Evolutionary conservation across 2,329 filamentous ascomycete genomes (phyloP).

Genomic region (Penicillium vulpinum): DNA sequence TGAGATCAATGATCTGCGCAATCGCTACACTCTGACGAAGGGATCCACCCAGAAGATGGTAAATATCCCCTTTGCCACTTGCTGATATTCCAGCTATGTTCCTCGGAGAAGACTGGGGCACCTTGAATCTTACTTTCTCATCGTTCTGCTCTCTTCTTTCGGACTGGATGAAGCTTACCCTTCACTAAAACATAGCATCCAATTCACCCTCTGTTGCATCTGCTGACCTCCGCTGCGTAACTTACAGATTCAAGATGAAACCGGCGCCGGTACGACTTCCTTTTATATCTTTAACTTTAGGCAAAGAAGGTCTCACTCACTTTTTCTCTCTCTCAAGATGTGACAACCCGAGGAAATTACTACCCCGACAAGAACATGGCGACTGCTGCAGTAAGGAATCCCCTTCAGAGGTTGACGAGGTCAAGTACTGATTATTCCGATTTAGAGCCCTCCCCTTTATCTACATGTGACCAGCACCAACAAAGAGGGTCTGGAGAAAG

Average conservation of each 20-base stretch:
- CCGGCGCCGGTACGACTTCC: conserved; percentile 93
- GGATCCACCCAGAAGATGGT: conserved; percentile 99
- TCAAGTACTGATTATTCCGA: background rate
- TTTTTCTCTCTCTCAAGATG: conserved; percentile 69
- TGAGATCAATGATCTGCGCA: conserved; percentile 96
- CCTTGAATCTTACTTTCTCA: conserved; percentile 33
- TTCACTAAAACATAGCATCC: conserved; percentile 60
- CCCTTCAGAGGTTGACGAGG: background rate
- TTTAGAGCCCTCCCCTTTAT: conserved; percentile 85
- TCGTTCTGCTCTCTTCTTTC: conserved; percentile 39
- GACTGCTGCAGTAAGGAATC: conserved; percentile 73
- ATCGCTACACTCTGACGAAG: conserved; percentile 95
- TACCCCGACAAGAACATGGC: conserved; percentile 98
- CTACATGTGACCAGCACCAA: conserved; percentile 92
- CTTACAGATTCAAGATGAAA: conserved; percentile 99
- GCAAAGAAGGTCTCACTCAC: conserved; percentile 59
- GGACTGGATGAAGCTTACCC: conserved; percentile 69
- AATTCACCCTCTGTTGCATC: conserved; percentile 71
- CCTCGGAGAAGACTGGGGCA: conserved; percentile 36
- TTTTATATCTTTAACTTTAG: conserved; percentile 45
- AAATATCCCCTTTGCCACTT: conserved; percentile 73
- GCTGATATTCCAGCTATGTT: conserved; percentile 62
- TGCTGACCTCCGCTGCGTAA: conserved; percentile 89
- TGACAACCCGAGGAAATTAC: conserved; percentile 95
- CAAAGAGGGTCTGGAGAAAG: conserved; percentile 87